These are phyloP conservation scores for Epithemia pelagica DNA, from an alignment of 108 stramenopile genomes.

Conservation along the genomic window DNA sequence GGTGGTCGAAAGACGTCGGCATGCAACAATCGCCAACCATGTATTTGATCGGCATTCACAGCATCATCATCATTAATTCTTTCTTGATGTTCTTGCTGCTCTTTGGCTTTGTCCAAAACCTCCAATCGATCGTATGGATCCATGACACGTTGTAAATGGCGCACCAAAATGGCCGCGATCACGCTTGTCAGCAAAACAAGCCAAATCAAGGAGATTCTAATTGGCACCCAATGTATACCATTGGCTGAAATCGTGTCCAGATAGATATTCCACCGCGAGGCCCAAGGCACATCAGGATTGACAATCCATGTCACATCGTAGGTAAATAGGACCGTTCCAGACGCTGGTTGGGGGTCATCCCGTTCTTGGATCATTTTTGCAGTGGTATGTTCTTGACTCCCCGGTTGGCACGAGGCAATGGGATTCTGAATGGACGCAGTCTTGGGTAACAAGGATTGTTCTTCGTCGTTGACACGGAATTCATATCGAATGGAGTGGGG, in stretches of 20 bases:
- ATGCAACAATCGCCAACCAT: conserved; percentile 88
- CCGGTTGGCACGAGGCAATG: conserved; percentile 39
- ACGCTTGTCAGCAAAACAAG: conserved; percentile 59
- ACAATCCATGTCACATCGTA: conserved; percentile 84
- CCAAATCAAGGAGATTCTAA: conserved; percentile 75
- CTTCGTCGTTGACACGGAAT: conserved; percentile 34
- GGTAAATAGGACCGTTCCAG: conserved; percentile 70
- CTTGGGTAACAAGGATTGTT: conserved; percentile 14
- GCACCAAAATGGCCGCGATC: conserved; percentile 12
- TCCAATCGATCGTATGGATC: conserved; percentile 51
- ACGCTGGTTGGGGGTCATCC: conserved; percentile 42
- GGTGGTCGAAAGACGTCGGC: conserved; percentile 89
- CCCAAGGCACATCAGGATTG: conserved; percentile 67
- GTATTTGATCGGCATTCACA: conserved; percentile 77
- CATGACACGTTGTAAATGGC: conserved; percentile 44
- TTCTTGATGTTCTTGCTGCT: too few species aligned
- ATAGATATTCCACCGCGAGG: conserved; percentile 91
- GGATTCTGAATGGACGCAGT: conserved; percentile 49
- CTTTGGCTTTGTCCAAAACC: conserved; percentile 68
- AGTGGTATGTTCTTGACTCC: conserved; percentile 31
- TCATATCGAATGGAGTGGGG: conserved; percentile 85
- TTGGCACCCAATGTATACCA: conserved; percentile 78
- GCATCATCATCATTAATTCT: conserved; percentile 81
- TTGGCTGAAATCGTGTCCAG: conserved; percentile 74
- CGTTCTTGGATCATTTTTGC: conserved; percentile 50